A percentile compares a stretch with the other conserved stretches of the same genome.
Conservation (phyloP, 2,329 filamentous ascomycete genomes). For the Trichophyton simii region DNA sequence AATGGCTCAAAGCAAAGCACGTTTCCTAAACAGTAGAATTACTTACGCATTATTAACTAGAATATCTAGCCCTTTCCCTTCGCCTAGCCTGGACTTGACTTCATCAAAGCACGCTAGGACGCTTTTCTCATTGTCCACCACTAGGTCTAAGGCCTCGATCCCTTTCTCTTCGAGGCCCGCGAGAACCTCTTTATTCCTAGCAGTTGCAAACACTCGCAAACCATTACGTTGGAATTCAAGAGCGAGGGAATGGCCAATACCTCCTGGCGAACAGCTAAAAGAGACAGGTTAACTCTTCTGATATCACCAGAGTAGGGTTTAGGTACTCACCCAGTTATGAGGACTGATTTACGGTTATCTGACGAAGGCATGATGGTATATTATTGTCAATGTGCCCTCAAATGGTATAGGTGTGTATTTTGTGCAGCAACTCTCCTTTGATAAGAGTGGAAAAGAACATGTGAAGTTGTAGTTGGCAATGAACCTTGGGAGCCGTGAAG, state of each 20-base stretch:
- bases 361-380: constrained; percentile 1
- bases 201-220: constrained; percentile 47
- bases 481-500: too few species aligned
- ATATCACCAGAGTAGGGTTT: neutral
- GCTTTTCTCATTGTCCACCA: constrained; percentile 40
- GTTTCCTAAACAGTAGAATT: constrained; percentile 2
- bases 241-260: constrained; percentile 48
- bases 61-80: constrained; percentile 40
- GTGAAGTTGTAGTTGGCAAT: too few species aligned
- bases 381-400: too few species aligned
- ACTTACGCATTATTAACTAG: constrained; percentile 46
- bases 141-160: constrained; percentile 44
- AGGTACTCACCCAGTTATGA: constrained; percentile 31
- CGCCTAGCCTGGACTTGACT: constrained; percentile 34
- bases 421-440: too few species aligned
- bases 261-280: constrained; percentile 39
- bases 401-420: too few species aligned
- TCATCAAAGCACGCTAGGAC: constrained; percentile 37
- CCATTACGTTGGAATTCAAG: constrained; percentile 43
- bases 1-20: neutral
- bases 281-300: neutral
- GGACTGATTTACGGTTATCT: constrained; percentile 28
- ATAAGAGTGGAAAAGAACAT: too few species aligned
- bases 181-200: constrained; percentile 39
- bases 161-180: constrained; percentile 37